phyloP scores from a whole-genome alignment of 139 green algal genomes.

The Volvox reticuliferus region DNA sequence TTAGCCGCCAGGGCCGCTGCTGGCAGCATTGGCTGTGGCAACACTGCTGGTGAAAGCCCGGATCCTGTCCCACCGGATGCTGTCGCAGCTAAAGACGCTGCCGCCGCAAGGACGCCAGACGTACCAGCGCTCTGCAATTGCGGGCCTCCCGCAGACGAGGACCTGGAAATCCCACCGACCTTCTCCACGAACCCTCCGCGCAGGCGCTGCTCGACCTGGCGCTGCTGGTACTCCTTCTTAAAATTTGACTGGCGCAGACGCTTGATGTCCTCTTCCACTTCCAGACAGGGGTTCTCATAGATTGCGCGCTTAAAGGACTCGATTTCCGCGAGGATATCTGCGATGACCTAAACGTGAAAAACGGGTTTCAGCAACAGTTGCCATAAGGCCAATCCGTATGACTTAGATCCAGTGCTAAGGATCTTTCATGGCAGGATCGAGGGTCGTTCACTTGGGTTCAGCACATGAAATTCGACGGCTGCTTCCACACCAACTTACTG shows the following conservation, averaged over 20 bases:
- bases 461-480: no score
- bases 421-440: no score
- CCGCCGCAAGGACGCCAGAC: background rate
- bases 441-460: no score
- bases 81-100: background rate
- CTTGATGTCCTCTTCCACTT: conserved; percentile 59
- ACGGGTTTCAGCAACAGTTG: no score
- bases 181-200: background rate
- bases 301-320: conserved; percentile 49
- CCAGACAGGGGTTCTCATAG: conserved; percentile 55
- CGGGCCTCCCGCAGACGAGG: background rate
- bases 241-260: conserved; percentile 60
- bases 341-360: background rate
- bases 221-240: conserved; percentile 61
- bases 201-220: conserved; percentile 46
- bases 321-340: conserved; percentile 43
- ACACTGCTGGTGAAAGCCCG: background rate
- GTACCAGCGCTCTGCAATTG: background rate
- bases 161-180: background rate
- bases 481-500: no score
- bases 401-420: no score
- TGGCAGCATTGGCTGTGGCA: background rate
- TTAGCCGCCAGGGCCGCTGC: background rate
- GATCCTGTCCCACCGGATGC: background rate
- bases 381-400: no score